Evolutionary conservation across 805 yeast species (phyloP).

Genomic region (Candida railenensis): DNA sequence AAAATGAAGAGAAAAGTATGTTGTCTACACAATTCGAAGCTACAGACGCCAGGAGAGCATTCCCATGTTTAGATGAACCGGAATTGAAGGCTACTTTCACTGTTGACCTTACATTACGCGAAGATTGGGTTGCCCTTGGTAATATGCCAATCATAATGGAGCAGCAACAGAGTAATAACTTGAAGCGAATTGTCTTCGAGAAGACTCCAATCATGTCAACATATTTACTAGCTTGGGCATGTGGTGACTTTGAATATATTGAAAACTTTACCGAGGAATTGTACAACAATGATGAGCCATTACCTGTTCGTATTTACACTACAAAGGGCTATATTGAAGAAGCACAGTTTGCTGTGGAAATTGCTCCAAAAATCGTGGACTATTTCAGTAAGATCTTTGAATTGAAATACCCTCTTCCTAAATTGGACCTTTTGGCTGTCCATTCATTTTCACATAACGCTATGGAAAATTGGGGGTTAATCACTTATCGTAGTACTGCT

Average conservation of each 20-base stretch:
- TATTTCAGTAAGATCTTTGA: constrained; percentile 49
- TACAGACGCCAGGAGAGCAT: constrained; percentile 57
- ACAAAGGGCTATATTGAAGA: constrained; percentile 46
- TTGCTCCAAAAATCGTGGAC: constrained; percentile 51
- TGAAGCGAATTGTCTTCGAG: constrained; percentile 36
- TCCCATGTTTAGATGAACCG: constrained; percentile 61
- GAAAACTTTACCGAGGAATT: constrained; percentile 42
- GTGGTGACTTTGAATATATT: constrained; percentile 55
- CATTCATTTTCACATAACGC: constrained; percentile 83
- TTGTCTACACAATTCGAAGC: constrained; percentile 59
- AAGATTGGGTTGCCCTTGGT: constrained; percentile 40
- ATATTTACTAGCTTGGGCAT: constrained; percentile 58
- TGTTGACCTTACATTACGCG: constrained; percentile 37
- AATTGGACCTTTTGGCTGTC: constrained; percentile 75
- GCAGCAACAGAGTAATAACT: constrained; percentile 7
- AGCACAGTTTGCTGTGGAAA: constrained; percentile 48
- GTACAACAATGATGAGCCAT: constrained; percentile 36
- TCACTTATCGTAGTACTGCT: constrained; percentile 62
- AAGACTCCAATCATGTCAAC: constrained; percentile 56
- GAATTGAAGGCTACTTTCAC: constrained; percentile 54
- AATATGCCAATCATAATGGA: constrained; percentile 42
- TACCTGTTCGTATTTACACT: constrained; percentile 54
- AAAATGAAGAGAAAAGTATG: constrained; percentile 37
- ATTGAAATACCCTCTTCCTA: constrained; percentile 70
- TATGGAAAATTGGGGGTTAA: constrained; percentile 89